Base-by-base conservation (phyloP, 2,329 filamentous ascomycete genomes). In the Botrytis aclada region DNA sequence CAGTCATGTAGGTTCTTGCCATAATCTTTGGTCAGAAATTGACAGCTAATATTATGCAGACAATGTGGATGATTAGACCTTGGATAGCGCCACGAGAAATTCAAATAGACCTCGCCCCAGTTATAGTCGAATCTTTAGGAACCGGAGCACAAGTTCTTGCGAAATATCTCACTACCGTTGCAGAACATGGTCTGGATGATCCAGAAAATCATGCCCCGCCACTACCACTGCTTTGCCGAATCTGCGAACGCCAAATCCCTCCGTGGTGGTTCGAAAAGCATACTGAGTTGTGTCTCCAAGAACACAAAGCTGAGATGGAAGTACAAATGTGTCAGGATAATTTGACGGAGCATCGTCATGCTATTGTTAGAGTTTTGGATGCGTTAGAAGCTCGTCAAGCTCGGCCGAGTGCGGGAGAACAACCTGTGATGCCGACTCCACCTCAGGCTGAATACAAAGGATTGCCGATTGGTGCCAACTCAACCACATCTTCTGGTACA, bases 241-340 rank as follows among this genome's bases (percentile, higher is more conserved):
- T 99, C 72, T 99, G 96, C 82, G 96, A 99, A 81, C 93, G 96
- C 71, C 94, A 98, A 75, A 98, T 99, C 74, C 94, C 94, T 7
- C 94, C 95, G 0, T 99, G 96, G 96, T 99, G 96, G 97, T 99
- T 99, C 78, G 96, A 99, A 83, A 99, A 98, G 82, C 96, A 99
- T 81, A 97, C 95, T 2, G 97, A 99, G 79, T 85, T 98, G 32
- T 99, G 96, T 80, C 86, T 98, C 72, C 95, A 98, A 81, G 96
- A 99, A 81, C 96, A 99, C 80, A 91, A 93, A 69, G 95, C 96
- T 0, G 96, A 99, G 81, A 97, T 98, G 93, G 95, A 98, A 78
- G 94, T 99, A 6, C 95, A 99, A 81, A 92, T 98, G 86, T 90
- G 95, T 9, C 96, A 99, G 80, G 96, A 99, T 80, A 94, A 89